These are phyloP conservation scores for Neurospora sp. DNA, from an alignment of 495 filamentous ascomycete genomes.

Conservation along the genomic window DNA sequence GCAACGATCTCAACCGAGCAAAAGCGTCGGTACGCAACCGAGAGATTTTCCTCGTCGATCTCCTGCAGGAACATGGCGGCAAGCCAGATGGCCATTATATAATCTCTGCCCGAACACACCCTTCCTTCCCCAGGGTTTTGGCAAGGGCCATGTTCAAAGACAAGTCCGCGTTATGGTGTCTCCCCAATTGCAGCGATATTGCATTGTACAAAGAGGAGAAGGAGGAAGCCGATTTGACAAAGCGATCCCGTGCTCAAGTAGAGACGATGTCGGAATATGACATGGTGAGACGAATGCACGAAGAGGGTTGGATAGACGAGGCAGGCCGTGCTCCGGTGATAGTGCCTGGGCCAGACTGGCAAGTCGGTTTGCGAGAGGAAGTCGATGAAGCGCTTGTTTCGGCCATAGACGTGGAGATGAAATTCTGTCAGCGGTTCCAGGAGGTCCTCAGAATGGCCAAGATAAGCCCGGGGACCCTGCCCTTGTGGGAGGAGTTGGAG, in stretches of 20 bases:
- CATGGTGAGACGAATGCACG: background rate
- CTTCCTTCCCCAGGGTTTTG: background rate
- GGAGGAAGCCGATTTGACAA: background rate
- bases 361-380: background rate
- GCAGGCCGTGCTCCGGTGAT: background rate
- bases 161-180: background rate
- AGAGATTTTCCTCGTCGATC: background rate
- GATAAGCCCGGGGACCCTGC: background rate
- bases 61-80: background rate
- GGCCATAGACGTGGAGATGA: background rate
- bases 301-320: background rate
- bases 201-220: background rate
- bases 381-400: background rate
- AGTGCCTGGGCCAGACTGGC: background rate
- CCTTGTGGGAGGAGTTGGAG: background rate
- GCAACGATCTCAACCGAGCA: background rate
- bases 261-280: background rate
- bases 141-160: background rate
- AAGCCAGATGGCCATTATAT: background rate
- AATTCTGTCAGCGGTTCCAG: background rate
- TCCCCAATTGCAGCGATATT: background rate
- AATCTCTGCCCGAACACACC: background rate
- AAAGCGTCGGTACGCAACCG: background rate
- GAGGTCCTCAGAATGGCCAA: background rate
- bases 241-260: background rate